A percentile compares a stretch with the other conserved stretches of the same genome.
phyloP scores from a whole-genome alignment of 768 basidiomycete genomes.

The Naematelia aurantialba region DNA sequence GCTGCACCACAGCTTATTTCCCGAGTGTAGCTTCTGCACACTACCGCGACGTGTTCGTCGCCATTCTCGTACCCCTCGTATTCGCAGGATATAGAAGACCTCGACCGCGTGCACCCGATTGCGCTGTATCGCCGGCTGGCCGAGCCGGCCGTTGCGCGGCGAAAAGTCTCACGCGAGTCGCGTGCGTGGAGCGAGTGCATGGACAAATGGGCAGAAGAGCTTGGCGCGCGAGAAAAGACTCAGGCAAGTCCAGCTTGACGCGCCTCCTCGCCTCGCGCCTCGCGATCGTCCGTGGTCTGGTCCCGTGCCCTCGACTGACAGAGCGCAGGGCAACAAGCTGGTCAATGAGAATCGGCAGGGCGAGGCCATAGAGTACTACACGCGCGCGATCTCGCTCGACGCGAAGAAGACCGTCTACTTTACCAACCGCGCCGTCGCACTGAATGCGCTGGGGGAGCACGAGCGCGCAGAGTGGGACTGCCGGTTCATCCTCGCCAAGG shows the following conservation, averaged over 20 bases:
- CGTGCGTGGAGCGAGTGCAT: slow-evolving; percentile 47
- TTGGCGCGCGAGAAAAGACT: slow-evolving; percentile 43
- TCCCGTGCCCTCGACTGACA: not conserved
- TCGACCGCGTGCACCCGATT: slow-evolving; percentile 46
- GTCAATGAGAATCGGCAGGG: slow-evolving; percentile 34
- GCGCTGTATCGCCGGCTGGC: slow-evolving; percentile 47
- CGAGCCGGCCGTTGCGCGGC: slow-evolving; percentile 33
- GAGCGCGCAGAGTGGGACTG: slow-evolving; percentile 48
- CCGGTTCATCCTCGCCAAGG: slow-evolving; percentile 36
- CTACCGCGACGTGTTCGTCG: slow-evolving; percentile 41
- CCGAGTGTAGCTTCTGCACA: slow-evolving; percentile 47
- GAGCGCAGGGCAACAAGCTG: slow-evolving; percentile 38
- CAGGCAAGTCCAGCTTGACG: not conserved
- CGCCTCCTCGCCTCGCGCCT: no score
- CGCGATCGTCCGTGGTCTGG: no score
- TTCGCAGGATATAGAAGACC: slow-evolving; percentile 40
- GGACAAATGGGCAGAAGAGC: slow-evolving; percentile 50
- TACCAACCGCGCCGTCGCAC: slow-evolving; percentile 49
- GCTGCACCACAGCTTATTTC: no score
- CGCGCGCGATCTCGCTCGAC: slow-evolving; percentile 49
- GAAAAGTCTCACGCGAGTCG: slow-evolving; percentile 24
- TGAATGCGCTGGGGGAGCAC: slow-evolving; percentile 44
- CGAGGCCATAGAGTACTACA: slow-evolving; percentile 45
- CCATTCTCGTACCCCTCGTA: slow-evolving; percentile 48
- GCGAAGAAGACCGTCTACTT: slow-evolving; percentile 49